Percentiles rank a stretch among this genome's conserved stretches.
phyloP scores from a whole-genome alignment of 1,284 basidiomycete genomes.

The Puccinia polysora region DNA sequence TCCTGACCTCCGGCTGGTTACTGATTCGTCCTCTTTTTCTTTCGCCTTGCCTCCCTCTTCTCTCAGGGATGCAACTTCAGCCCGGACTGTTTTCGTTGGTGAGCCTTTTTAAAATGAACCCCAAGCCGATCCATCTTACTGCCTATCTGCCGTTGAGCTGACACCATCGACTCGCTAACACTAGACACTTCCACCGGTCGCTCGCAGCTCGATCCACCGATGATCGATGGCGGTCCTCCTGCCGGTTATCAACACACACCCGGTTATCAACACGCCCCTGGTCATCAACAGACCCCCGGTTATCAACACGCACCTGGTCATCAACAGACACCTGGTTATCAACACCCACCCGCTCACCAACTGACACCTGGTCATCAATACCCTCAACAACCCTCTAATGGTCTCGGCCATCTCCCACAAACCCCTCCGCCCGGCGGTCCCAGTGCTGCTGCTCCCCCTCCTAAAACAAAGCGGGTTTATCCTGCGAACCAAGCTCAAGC shows the following conservation, averaged over 20 bases:
- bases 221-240: neutral
- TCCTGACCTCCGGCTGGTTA: neutral
- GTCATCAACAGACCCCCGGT: constrained; percentile 26
- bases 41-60: neutral
- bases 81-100: constrained; percentile 32
- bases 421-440: constrained; percentile 28
- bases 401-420: constrained; percentile 8
- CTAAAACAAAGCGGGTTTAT: constrained; percentile 35
- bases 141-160: neutral
- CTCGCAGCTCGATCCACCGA: constrained; percentile 22
- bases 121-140: neutral
- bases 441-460: constrained; percentile 7
- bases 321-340: constrained; percentile 23
- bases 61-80: constrained; percentile 28
- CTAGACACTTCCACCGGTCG: constrained; percentile 38
- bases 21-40: too few relatives aligned
- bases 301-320: neutral
- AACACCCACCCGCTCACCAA: constrained; percentile 5
- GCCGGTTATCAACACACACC: neutral
- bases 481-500: constrained; percentile 41
- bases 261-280: constrained; percentile 3
- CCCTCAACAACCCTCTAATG: constrained; percentile 24
- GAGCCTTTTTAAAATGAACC: neutral
- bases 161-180: neutral
- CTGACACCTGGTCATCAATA: constrained; percentile 21